Evolutionary conservation across 306 rosid genomes (phyloP), one percentile per base, ranked within the genome.

Genomic region (Rosa persica): DNA sequence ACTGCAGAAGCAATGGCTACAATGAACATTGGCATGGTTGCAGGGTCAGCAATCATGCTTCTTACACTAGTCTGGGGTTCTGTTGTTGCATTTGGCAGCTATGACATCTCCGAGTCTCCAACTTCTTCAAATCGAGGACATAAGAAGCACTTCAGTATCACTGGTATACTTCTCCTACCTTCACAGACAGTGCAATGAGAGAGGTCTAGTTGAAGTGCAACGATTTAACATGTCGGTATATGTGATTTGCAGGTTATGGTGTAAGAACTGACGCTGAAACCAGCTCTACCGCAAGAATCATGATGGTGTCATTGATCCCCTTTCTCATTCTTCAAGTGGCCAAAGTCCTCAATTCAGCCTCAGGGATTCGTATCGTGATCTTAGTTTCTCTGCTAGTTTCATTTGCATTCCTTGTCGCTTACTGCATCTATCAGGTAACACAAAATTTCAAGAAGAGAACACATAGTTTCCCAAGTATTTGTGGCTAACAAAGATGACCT

Each of bases 31-130:
- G 58, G 77, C 48, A 64, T 81, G 55, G 74, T 85, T 16, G 78
- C 83, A 40, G 88, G 88, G 49, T 75, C 79, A 38, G 34, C 86
- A 48, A 85, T 81, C 60, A 75, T 79, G 78, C 30, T 62, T 57
- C 88, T 85, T n/a, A 81, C 83, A 25, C 43, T 85, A 30, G 40
- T 79, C 9, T 82, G 88, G 83, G 88, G 81, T 2, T 82, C 77
- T 38, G 79, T 81, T 67, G 47, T 82, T 76, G 76, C 79, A 70
- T 79, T 85, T 36, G 88, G 85, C 25, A 76, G 81, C 79, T 55
- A 27, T 42, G 86, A 85, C 71, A 78, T 81, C 43, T 81, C 85
- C 0, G 47, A 48, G 23, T 25, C 82, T 65, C 66, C 79, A 15
- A 54, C 12, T 55, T 69, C 87, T 38, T 65, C 72, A 9, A 60